phyloP scores from a whole-genome alignment of 306 rosid species.

The Quercus cerris region DNA sequence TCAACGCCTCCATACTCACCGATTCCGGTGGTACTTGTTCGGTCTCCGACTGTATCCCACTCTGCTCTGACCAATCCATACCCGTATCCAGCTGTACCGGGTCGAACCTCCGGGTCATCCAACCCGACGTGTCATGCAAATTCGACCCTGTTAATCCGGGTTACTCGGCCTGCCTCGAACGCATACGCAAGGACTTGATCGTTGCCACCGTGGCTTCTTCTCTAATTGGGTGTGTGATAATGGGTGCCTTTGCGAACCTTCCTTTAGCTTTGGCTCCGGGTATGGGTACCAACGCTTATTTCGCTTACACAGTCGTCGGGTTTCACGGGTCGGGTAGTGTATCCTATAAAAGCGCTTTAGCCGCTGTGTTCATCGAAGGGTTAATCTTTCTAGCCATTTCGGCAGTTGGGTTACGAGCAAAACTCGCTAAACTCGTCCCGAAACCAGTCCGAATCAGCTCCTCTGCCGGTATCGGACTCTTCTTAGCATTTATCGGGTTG shows the following conservation, averaged over 20 bases:
- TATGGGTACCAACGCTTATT: slow-evolving; percentile 95
- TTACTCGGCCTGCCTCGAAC: slow-evolving; percentile 62
- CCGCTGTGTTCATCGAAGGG: slow-evolving; percentile 90
- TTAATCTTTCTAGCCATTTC: slow-evolving; percentile 59
- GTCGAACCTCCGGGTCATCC: slow-evolving; percentile 33
- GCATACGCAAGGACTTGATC: slow-evolving; percentile 68
- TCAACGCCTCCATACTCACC: slow-evolving; percentile 89
- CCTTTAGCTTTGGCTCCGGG: slow-evolving; percentile 95
- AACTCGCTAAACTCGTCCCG: slow-evolving; percentile 77
- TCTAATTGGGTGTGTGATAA: slow-evolving; percentile 77
- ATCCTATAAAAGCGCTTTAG: slow-evolving; percentile 75
- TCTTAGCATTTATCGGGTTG: slow-evolving; percentile 85
- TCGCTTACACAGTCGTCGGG: slow-evolving; percentile 97
- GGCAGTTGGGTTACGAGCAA: slow-evolving; percentile 71
- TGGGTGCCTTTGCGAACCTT: slow-evolving; percentile 91
- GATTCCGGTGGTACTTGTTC: slow-evolving; percentile 95
- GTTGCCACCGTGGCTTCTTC: slow-evolving; percentile 89
- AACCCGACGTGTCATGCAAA: slow-evolving; percentile 60
- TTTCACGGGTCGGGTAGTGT: slow-evolving; percentile 90
- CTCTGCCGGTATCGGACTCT: slow-evolving; percentile 95
- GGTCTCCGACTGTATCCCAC: slow-evolving; percentile 74
- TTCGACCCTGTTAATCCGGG: slow-evolving; percentile 91
- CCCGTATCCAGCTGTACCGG: slow-evolving; percentile 47
- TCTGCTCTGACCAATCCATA: slow-evolving; percentile 66
- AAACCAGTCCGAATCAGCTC: slow-evolving; percentile 94